Percentiles rank a stretch among this genome's conserved stretches.
Conservation (phyloP, 108 stramenopile species). For the Skeletonema costatum region DNA sequence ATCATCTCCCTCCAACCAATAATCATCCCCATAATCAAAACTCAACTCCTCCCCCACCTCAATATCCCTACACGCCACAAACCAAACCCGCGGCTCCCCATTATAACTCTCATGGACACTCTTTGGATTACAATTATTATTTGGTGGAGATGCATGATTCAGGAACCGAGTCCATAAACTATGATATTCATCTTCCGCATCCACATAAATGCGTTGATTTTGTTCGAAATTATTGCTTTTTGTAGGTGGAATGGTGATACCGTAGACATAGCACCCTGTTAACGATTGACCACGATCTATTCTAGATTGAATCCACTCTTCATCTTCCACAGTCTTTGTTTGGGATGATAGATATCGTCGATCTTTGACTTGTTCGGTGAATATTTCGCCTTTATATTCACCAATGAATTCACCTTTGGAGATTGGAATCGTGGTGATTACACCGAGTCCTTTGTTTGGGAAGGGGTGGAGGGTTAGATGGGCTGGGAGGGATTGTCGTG, state of each 20-base stretch:
- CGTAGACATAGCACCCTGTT: conserved; percentile 52
- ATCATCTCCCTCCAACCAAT: conserved; percentile 68
- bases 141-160: conserved; percentile 47
- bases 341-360: conserved; percentile 41
- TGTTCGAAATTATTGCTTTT: neutral
- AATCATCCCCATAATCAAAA: conserved; percentile 89
- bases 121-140: conserved; percentile 40
- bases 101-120: conserved; percentile 41
- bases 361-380: conserved; percentile 46
- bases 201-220: conserved; percentile 33
- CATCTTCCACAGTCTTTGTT: conserved; percentile 34
- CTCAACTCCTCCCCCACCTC: conserved; percentile 80
- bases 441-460: conserved; percentile 43
- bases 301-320: conserved; percentile 47
- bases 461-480: conserved; percentile 28
- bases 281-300: conserved; percentile 38
- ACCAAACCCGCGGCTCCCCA: conserved; percentile 72
- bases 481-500: conserved; percentile 42
- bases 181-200: conserved; percentile 56
- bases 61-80: conserved; percentile 71
- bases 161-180: conserved; percentile 56
- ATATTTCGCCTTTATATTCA: conserved; percentile 56
- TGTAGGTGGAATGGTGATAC: conserved; percentile 18
- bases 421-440: conserved; percentile 22
- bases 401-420: conserved; percentile 33